Base-by-base conservation (phyloP, 192 early-diverging fungal species). In the Helicostylum pulchrum region DNA sequence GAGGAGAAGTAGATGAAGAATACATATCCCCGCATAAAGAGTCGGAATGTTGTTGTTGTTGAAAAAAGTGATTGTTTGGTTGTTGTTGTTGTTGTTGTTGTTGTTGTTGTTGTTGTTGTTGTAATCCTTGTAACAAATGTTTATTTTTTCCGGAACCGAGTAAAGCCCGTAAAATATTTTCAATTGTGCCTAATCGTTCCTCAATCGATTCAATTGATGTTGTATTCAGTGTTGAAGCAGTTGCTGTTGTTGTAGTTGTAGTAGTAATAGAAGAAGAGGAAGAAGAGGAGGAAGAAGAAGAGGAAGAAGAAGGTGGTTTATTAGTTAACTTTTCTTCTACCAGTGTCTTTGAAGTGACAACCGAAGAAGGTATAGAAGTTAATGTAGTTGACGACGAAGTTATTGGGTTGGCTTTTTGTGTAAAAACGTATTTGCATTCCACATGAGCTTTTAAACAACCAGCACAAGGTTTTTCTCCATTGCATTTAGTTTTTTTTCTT, bases 401-500 rank as follows among this genome's bases (percentile, higher is more conserved):
- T 39, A 39, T 39, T 39, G 36, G 5, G 36, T 39, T 32, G 0
- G 52, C 3, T 8, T 23, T 53, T 26, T 53, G 21, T 1, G 52
- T 21, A 42, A 7, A 26, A 19, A 52, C 30, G 17, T 68, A 68
- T 54, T 46, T 42, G 39, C 67, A 68, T 20, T 57, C 42, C 1
- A 62, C 59, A 43, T 50, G 51, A 49, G 58, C 53, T 45, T 68
- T 68, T 4, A 53, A 12, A 42, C 67, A 68, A 17, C 53, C 53
- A 10, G 26, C 49, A 30, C 67, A 68, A 0, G 67, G 67, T 20
- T 43, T 61, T 55, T 68, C 67, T 20, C 67, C 60, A 47, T 68
- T 68, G 53, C 67, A 68, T 55, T 68, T 68, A 19, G 67, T 68
- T 23, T 68, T 68, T 39, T 62, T 61, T 6, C 67, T 49, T 48